Evolutionary conservation across 1,284 basidiomycete species (phyloP), one percentile per base, ranked within the genome.

Genomic region (Trichosporon sp.): DNA sequence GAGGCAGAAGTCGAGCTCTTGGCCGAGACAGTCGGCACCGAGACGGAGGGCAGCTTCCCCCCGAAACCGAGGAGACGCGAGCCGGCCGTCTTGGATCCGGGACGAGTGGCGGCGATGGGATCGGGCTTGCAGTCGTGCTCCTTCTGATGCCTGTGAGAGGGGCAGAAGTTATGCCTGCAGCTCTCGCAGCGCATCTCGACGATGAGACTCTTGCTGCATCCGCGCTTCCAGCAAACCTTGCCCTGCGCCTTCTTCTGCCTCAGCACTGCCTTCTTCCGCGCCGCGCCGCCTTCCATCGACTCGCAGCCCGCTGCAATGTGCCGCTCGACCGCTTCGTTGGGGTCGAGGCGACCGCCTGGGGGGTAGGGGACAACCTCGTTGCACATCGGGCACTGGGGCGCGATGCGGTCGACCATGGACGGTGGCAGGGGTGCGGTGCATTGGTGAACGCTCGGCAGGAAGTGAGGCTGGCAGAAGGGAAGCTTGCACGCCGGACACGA

Each of bases 401-500:
- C 82, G 66, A 81, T 82, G 8, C 84, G 78, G 76, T 84, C 81
- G 43, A 81, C 73, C 78, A 81, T 81, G 21, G 78, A 79, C 11
- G 80, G 63, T 16, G 83, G 83, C 10, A 84, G 77, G 0, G 82
- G 82, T 1, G 81, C 75, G 0, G 76, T 78, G 68, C 84, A 84
- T 1, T 72, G 38, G 69, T 84, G 84, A 35, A 76, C 74, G 5
- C 79, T 78, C 16, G 83, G 81, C 2, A 81, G 78, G 71, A 84
- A 84, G 72, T 84, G 84, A 4, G 79, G 77, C 70, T 82, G 82
- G 73, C 84, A 84, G 75, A 78, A 84, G 26, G 83, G 76, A 31
- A 73, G 72, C 32, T 80, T 75, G 73, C 84, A 84, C 77, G 82
- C 83, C 70, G 82, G 83, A 68, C 84, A 84, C 80, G 82, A 72